Evolutionary conservation across 495 filamentous ascomycete species (phyloP).

Genomic region (Neurospora sp.): DNA sequence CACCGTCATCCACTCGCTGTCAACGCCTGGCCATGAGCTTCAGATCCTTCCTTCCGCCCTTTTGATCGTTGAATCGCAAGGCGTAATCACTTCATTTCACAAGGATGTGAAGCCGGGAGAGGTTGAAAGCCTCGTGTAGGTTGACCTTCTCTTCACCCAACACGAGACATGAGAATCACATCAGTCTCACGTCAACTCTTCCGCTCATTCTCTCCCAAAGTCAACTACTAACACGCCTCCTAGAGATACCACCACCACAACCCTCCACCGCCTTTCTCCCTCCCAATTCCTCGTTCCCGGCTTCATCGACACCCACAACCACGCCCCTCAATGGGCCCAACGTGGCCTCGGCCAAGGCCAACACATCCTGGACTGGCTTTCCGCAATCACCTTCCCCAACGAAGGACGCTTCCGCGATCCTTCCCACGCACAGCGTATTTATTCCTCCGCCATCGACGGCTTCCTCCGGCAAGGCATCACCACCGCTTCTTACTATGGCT

Average conservation of each 20-base stretch:
- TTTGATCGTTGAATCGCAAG: slow-evolving; percentile 30
- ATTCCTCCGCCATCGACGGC: slow-evolving; percentile 43
- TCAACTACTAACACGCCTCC: neutral
- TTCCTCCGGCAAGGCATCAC: slow-evolving; percentile 55
- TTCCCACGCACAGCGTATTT: slow-evolving; percentile 42
- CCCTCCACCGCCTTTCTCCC: slow-evolving; percentile 30
- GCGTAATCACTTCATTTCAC: slow-evolving; percentile 31
- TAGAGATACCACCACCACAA: neutral
- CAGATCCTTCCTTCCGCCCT: slow-evolving; percentile 40
- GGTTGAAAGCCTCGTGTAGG: neutral
- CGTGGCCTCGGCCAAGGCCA: slow-evolving; percentile 50
- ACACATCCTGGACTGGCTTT: slow-evolving; percentile 50
- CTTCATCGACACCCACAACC: slow-evolving; percentile 56
- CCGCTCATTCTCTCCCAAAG: neutral
- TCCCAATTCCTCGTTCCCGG: slow-evolving; percentile 51
- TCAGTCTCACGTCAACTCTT: neutral
- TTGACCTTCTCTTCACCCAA: neutral
- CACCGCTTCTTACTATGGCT: slow-evolving; percentile 56
- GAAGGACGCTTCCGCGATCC: slow-evolving; percentile 49
- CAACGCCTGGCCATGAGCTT: slow-evolving; percentile 21
- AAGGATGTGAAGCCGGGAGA: neutral
- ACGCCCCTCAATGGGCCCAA: slow-evolving; percentile 55
- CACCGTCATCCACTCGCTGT: slow-evolving; percentile 41
- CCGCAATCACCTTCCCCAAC: slow-evolving; percentile 51
- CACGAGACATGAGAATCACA: neutral